Base-by-base conservation (phyloP, 2,329 filamentous ascomycete genomes). In the Colletotrichum musicola region DNA sequence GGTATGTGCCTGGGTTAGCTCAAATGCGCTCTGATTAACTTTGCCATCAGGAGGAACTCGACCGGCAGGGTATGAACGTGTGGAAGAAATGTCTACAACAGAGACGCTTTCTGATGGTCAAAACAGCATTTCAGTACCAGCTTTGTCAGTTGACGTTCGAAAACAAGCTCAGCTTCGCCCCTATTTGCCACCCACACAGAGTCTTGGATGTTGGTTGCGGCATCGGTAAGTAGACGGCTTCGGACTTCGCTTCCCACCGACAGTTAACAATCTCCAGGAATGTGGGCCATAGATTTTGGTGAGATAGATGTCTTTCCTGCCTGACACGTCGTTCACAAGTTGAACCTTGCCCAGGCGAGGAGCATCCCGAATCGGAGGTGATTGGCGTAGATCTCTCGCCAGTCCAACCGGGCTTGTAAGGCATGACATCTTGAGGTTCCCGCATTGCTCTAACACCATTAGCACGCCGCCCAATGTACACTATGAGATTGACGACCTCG, bases 401-500 rank as follows among this genome's bases (percentile, higher is more conserved):
- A 10, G 82, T 84, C 47, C 84, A 87, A 72, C 84, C 69, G 12
- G 69, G 69, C 30, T 71, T 69, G 69, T 71, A 50, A 66, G 65
- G 14, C 18, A 38, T 46, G 27, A 47, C 20, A n/a, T 25, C 22
- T 20, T 12, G 6, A 22, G 20, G 16, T 14, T 14, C n/a, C 30
- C n/a, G 25, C 14, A 35, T 18, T 30, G 6, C n/a, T 44, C 62
- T 73, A 53, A 74, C 53, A 44, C 16, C 12, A 4, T 12, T 27
- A 60, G 55, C n/a, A 62, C 73, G 55, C 83, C 84, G 0, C 79
- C 81, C 0, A 86, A 86, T 66, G 77, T 83, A 49, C 74, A 75
- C n/a, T 86, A 86, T 72, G 79, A 82, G 55, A 74, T 82, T 62
- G 90, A 92, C 75, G 89, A 92, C 74, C 86, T 88, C 42, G 88